Base-by-base conservation (phyloP, 2,329 filamentous ascomycete species). In the Aspergillus neotritici region DNA sequence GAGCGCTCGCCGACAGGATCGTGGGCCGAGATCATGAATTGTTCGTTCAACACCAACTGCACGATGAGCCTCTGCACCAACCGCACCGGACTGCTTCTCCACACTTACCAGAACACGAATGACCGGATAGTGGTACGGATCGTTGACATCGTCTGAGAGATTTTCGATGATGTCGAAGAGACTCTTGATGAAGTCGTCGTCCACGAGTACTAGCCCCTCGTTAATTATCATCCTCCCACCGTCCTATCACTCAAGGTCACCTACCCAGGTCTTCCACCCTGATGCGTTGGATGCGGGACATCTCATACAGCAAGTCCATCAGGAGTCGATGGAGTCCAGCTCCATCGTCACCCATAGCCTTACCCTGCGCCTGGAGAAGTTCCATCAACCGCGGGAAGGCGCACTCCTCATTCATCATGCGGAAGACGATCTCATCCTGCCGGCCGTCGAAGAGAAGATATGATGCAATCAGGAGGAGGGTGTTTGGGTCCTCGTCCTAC, bases 61-160 rank as follows among this genome's bases (percentile, higher is more conserved):
- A 39, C 12, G 21, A 34, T 37, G n/a, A 45, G 21, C 21, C 21
- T 25, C 21, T 25, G 21, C 21, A 25, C 6, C 7, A 25, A 25
- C 7, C 21, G 21, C 21, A 25, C 21, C 21, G 21, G 21, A 9
- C 7, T 25, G 21, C 21, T 8, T 8, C 3, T 25, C 21, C 7
- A 25, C 6, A 72, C 83, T 64, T 69, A 94, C 89, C 69, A 98
- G 66, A 38, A 97, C 90, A 51, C 90, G 81, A 60, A 98, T 96
- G 35, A 96, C 84, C 5, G 88, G 86, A 63, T 96, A 97, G 64
- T 97, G 91, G 64, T 95, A 98, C 1, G 91, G 91, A 64, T 97
- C 93, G 53, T 88, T 80, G 15, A 80, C 83, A 65, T 97, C 91
- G 62, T 91, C 82, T 5, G 88, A 93, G 4, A 91, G 75, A 49